Conservation (phyloP, 108 stramenopile genomes). For the Skeletonema tropicum region DNA sequence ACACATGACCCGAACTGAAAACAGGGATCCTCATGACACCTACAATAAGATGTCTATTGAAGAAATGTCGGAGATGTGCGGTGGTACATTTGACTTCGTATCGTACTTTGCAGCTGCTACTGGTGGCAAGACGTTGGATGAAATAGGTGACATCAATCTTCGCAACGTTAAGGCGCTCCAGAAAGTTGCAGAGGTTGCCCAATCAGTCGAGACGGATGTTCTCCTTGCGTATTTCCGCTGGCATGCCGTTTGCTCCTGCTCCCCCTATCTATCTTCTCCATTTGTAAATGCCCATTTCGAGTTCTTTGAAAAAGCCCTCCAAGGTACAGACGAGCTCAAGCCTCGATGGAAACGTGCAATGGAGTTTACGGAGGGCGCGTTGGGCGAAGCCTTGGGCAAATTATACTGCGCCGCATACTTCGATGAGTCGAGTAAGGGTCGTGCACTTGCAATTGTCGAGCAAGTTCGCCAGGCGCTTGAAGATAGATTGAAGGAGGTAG, state of each 20-base stretch:
- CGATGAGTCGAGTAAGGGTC: slow-evolving; percentile 64
- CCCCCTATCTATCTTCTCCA: slow-evolving; percentile 56
- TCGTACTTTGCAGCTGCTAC: slow-evolving; percentile 56
- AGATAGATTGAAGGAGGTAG: slow-evolving; percentile 80
- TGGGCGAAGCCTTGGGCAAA: slow-evolving; percentile 84
- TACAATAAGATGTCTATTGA: slow-evolving; percentile 73
- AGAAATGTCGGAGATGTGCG: slow-evolving; percentile 25
- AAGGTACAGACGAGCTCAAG: slow-evolving; percentile 76
- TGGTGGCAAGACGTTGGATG: slow-evolving; percentile 40
- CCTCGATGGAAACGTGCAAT: slow-evolving; percentile 86
- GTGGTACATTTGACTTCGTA: slow-evolving; percentile 57
- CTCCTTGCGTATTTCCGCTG: slow-evolving; percentile 65
- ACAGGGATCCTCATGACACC: slow-evolving; percentile 73
- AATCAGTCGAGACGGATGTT: slow-evolving; percentile 29
- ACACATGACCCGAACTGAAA: slow-evolving; percentile 84
- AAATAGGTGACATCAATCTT: slow-evolving; percentile 74
- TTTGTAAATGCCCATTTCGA: slow-evolving; percentile 76
- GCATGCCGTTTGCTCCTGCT: slow-evolving; percentile 49
- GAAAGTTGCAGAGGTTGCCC: slow-evolving; percentile 52
- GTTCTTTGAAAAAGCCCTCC: slow-evolving; percentile 66
- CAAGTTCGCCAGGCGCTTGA: slow-evolving; percentile 76
- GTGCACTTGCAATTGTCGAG: slow-evolving; percentile 74
- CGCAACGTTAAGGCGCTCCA: slow-evolving; percentile 63
- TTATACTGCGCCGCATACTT: slow-evolving; percentile 79
- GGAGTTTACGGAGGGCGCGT: slow-evolving; percentile 69